Evolutionary conservation across 2,329 filamentous ascomycete genomes (phyloP), one percentile per base, ranked within the genome.

Genomic region (Bimuria novae-zelandiae): DNA sequence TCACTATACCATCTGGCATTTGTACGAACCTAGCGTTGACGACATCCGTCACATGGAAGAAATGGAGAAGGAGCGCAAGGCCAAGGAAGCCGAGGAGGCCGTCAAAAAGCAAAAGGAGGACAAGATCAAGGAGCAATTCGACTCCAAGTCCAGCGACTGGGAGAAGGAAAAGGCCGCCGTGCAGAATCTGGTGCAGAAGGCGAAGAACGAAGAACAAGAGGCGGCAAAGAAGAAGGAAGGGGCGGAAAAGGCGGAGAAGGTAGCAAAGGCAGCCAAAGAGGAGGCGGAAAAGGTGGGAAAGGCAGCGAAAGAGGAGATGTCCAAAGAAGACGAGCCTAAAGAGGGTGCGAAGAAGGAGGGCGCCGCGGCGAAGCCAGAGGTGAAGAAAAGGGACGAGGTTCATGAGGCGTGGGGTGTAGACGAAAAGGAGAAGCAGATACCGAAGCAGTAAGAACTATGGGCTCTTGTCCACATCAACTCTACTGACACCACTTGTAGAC

Each of bases 1-100:
- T 6, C 94, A 99, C 72, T 99, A 99, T 75, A 96, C 92, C 1
- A 97, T 99, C 61, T 99, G 94, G 94, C 94, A 99, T 86, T 81
- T 99, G 68, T 99, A 99, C 79, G 94, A 99, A 75, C 94, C 94
- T n/a, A 96, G 91, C 67, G 90, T 97, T 14, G 94, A 99, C 68
- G 94, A 99, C 68, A 90, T 97, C 58, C 87, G 89, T 54, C 94
- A 97, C 69, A 99, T 99, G 94, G 93, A 92, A 84, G 92, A 97
- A 76, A 97, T 97, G 93, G 93, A 97, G 70, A 82, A 87, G 60
- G 92, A 97, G 71, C 86, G 89, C 50, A 82, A 89, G 59, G 86
- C 85, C 22, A 88, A 87, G 42, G 93, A 97, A 73, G 83, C 85
- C 25, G 91, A 94, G 72, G 90, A 95, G 69, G 83, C 84, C 62